A percentile compares a stretch with the other conserved stretches of the same genome.
Conservation (phyloP, 2,329 filamentous ascomycete genomes). For the Xylariaceae sp. region DNA sequence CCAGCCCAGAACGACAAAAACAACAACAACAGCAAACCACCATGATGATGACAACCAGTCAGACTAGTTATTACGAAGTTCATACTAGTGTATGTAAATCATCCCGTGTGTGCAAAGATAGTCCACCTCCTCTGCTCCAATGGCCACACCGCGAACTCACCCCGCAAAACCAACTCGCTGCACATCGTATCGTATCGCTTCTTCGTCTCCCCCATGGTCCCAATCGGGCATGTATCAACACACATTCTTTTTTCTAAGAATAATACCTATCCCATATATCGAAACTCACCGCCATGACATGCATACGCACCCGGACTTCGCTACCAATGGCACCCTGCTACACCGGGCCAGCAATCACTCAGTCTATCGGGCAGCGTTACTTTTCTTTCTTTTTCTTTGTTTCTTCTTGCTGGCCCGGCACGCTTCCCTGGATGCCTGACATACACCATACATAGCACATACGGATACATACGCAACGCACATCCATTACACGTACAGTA, state of each 20-base stretch:
- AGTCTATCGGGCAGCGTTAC: constrained; percentile 8
- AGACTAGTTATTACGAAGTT: background rate
- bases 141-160: constrained; percentile 8
- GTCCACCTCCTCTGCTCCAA: background rate
- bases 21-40: too few relatives aligned
- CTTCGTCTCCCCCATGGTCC: too few relatives aligned
- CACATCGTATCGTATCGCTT: too few relatives aligned
- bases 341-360: constrained; percentile 7
- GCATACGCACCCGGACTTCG: constrained; percentile 10
- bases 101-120: background rate
- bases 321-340: background rate
- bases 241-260: too few relatives aligned
- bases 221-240: too few relatives aligned
- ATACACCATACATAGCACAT: constrained; percentile 6
- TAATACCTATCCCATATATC: background rate
- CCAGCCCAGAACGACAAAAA: background rate
- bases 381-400: background rate
- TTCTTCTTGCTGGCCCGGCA: background rate
- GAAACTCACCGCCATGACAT: constrained; percentile 21
- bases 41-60: too few relatives aligned
- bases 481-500: background rate
- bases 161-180: background rate
- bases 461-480: constrained; percentile 3
- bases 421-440: constrained; percentile 16
- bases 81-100: background rate